A percentile compares a stretch with the other conserved stretches of the same genome.
phyloP scores from a whole-genome alignment of 164 flowering plant genomes.

The Nymphaea colorata region DNA sequence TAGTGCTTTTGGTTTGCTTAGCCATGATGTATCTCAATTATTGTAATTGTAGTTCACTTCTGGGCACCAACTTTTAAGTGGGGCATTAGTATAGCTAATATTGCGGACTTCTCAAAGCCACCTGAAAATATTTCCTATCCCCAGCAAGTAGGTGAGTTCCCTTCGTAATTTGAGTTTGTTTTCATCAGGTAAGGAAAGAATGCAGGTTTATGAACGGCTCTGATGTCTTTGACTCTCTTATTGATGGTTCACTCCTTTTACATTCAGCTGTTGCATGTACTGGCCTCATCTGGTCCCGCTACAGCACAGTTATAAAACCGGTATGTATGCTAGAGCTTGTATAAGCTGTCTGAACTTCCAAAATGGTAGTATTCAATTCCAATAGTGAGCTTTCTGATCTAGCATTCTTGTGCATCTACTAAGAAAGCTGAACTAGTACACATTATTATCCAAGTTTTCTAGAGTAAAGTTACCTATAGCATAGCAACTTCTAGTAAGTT shows the following conservation, averaged over 20 bases:
- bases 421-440: too few species aligned
- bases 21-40: not conserved
- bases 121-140: slow-evolving; percentile 60
- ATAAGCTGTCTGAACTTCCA: too few species aligned
- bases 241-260: not conserved
- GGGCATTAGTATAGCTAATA: slow-evolving; percentile 79
- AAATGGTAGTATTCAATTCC: too few species aligned
- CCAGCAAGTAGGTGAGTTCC: slow-evolving; percentile 50
- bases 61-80: slow-evolving; percentile 93
- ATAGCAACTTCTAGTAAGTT: too few species aligned
- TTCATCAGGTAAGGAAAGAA: slow-evolving; percentile 52
- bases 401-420: too few species aligned
- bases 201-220: not conserved
- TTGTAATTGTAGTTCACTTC: slow-evolving; percentile 58
- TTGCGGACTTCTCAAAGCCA: slow-evolving; percentile 66
- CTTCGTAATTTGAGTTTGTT: slow-evolving; percentile 29
- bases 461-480: too few species aligned
- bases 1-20: not conserved
- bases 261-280: slow-evolving; percentile 22
- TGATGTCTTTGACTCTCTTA: not conserved
- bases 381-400: too few species aligned
- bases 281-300: slow-evolving; percentile 75
- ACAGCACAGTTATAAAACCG: slow-evolving; percentile 76
- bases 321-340: slow-evolving; percentile 15
- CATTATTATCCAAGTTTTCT: too few species aligned